Evolutionary conservation across 257 asterid genomes (phyloP).

Genomic region (Linderniella brevidens): DNA sequence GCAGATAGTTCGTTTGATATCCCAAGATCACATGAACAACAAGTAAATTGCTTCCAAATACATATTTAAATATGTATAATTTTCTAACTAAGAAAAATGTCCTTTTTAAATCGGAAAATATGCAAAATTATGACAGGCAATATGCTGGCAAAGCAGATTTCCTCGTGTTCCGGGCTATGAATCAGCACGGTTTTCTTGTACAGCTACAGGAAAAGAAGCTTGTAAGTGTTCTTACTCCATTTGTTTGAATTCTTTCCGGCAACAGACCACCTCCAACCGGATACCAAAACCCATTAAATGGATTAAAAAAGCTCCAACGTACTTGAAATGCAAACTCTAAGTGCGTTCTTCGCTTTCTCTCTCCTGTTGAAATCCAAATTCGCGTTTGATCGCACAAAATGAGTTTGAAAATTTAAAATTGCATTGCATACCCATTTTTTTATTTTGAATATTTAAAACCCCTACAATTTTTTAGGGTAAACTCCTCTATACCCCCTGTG

Average conservation of each 20-base stretch:
- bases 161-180: conserved; percentile 83
- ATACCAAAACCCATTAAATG: too few species aligned
- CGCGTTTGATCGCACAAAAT: too few species aligned
- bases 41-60: conserved; percentile 34
- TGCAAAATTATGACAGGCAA: conserved; percentile 28
- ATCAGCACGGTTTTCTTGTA: conserved; percentile 77
- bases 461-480: too few species aligned
- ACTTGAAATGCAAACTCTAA: too few species aligned
- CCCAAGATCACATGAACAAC: conserved; percentile 90
- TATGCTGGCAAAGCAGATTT: conserved; percentile 73
- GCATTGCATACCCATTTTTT: too few species aligned
- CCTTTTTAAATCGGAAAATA: too few species aligned
- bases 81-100: conserved; percentile 1
- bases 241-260: background rate
- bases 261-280: background rate
- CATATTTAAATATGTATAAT: conserved; percentile 6
- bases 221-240: conserved; percentile 34
- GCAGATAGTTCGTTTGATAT: conserved; percentile 69
- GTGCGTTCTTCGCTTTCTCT: too few species aligned
- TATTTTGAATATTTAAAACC: too few species aligned
- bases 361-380: too few species aligned
- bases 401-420: too few species aligned
- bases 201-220: conserved; percentile 87
- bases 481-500: too few species aligned
- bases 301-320: too few species aligned